These are phyloP conservation scores for Tetrahymena thermophila DNA, from an alignment of 73 alveolate genomes.

Conservation along the genomic window DNA sequence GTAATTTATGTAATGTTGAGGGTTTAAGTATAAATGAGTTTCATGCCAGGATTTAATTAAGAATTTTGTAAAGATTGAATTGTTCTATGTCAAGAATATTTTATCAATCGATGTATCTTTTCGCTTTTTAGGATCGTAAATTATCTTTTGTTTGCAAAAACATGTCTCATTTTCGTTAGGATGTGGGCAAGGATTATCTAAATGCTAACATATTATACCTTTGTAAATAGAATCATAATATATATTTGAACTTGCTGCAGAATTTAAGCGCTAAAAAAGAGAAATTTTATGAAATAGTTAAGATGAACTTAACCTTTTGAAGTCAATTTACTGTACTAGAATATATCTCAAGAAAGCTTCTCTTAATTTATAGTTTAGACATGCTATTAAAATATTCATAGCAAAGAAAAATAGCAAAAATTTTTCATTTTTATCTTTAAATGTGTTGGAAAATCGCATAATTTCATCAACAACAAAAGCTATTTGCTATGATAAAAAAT, in stretches of 20 bases:
- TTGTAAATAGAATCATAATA: neutral
- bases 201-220: neutral
- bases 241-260: neutral
- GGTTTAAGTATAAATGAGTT: neutral
- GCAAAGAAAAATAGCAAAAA: neutral
- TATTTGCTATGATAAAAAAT: neutral
- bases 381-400: neutral
- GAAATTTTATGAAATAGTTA: neutral
- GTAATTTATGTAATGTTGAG: neutral
- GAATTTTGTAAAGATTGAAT: constrained; percentile 23
- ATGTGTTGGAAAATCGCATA: neutral
- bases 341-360: neutral
- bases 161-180: constrained; percentile 15
- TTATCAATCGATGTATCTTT: constrained; percentile 24
- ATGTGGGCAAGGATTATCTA: neutral
- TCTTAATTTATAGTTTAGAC: neutral
- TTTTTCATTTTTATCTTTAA: neutral
- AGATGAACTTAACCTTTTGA: neutral
- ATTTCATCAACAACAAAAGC: neutral
- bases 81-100: neutral
- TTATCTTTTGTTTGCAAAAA: constrained; percentile 24
- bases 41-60: constrained; percentile 30
- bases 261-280: neutral
- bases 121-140: constrained; percentile 27
- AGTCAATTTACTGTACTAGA: neutral